Conservation (phyloP, 768 basidiomycete genomes). For the Roridomyces roridus region DNA sequence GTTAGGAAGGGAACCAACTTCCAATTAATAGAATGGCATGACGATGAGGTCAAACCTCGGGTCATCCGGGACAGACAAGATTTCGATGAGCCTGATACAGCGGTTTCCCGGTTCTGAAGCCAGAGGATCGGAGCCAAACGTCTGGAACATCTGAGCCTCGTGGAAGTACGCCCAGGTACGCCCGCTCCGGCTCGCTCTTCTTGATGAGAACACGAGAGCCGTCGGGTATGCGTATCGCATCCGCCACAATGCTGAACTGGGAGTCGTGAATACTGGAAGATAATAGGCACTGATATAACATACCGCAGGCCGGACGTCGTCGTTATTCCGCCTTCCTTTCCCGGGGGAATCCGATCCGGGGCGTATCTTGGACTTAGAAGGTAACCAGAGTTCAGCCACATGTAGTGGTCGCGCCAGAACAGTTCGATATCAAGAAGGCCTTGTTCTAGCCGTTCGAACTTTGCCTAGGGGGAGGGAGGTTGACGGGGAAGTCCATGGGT, state of each 20-base stretch:
- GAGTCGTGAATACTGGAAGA: no score
- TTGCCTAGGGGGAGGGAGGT: no score
- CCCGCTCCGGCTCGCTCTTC: constrained; percentile 18
- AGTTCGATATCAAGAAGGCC: neutral
- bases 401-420: constrained; percentile 8
- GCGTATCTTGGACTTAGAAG: neutral
- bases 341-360: constrained; percentile 16
- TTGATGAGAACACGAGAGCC: constrained; percentile 29
- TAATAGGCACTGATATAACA: neutral
- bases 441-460: no score
- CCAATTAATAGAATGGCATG: constrained; percentile 33
- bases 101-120: constrained; percentile 34
- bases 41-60: constrained; percentile 28
- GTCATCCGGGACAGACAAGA: constrained; percentile 28
- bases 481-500: no score
- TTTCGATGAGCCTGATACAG: constrained; percentile 33
- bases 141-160: neutral
- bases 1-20: constrained; percentile 30
- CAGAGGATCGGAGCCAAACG: constrained; percentile 25
- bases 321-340: neutral
- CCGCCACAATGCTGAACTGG: neutral
- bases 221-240: constrained; percentile 19
- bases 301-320: neutral
- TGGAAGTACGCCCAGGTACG: neutral
- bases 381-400: constrained; percentile 9